Conservation (phyloP, 768 basidiomycete species). For the Rhizopogon vulgaris region DNA sequence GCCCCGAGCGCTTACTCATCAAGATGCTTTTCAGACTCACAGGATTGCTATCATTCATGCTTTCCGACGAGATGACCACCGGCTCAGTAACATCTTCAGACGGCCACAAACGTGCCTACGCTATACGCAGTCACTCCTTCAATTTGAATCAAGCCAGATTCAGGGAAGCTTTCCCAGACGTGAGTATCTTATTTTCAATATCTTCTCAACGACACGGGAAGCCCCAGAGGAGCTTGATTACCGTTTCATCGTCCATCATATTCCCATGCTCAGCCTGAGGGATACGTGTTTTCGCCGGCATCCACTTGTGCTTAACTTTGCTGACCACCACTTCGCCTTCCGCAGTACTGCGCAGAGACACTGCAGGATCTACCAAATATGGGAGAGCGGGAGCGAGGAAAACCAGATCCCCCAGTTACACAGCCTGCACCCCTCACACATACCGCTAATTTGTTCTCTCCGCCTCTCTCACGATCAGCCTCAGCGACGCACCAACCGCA, state of each 20-base stretch:
- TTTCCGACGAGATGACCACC: conserved; percentile 94
- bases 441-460: conserved; percentile 11
- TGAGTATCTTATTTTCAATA: conserved; percentile 33
- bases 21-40: conserved; percentile 57
- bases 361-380: conserved; percentile 86
- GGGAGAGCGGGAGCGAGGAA: conserved; percentile 73
- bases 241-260: conserved; percentile 8
- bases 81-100: conserved; percentile 82
- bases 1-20: conserved; percentile 4
- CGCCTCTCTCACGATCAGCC: conserved; percentile 12
- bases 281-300: conserved; percentile 9
- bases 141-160: conserved; percentile 79
- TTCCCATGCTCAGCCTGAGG: conserved; percentile 7
- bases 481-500: conserved; percentile 17
- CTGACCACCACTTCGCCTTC: conserved; percentile 14
- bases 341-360: conserved; percentile 62
- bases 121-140: conserved; percentile 77
- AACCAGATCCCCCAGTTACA: conserved; percentile 26
- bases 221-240: conserved; percentile 15
- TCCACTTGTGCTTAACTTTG: conserved; percentile 8
- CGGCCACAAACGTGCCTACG: conserved; percentile 71
- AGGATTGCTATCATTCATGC: conserved; percentile 91
- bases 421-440: conserved; percentile 15
- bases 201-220: conserved; percentile 10
- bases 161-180: conserved; percentile 84